Conservation (phyloP, 768 basidiomycete species). For the Phaffia australis region DNA sequence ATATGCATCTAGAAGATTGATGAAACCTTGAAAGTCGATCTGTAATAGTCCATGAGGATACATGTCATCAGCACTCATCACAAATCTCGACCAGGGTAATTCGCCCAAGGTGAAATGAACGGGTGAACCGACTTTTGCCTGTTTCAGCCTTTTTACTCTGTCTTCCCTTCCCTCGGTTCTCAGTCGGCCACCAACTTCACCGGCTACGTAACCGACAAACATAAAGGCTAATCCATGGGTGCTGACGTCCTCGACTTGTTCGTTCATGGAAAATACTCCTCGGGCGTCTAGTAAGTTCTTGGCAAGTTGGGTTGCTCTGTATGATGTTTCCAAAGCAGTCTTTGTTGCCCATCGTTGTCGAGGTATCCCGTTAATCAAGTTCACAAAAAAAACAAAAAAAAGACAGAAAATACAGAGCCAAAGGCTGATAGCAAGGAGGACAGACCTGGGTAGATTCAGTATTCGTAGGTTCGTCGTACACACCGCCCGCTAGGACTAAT, state of each 20-base stretch:
- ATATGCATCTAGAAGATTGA: conserved; percentile 33
- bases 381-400: neutral
- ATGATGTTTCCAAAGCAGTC: conserved; percentile 1
- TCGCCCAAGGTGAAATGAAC: neutral
- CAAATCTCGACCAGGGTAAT: too few relatives aligned
- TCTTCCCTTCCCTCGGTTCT: conserved; percentile 31
- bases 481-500: conserved; percentile 8
- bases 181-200: conserved; percentile 32
- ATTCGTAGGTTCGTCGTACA: conserved; percentile 12
- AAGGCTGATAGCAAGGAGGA: neutral
- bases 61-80: too few relatives aligned
- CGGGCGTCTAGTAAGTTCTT: conserved; percentile 21
- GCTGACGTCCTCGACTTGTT: conserved; percentile 35
- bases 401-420: neutral
- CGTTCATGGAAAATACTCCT: conserved; percentile 39
- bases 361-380: neutral
- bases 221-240: conserved; percentile 37
- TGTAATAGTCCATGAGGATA: conserved; percentile 6
- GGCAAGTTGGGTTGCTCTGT: conserved; percentile 6
- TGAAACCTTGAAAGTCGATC: conserved; percentile 31
- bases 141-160: conserved; percentile 29
- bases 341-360: neutral
- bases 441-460: conserved; percentile 15
- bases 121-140: conserved; percentile 32
- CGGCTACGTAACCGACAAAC: conserved; percentile 35